These are phyloP conservation scores for Panellus pusillus DNA, from an alignment of 768 basidiomycete genomes.

Conservation along the genomic window DNA sequence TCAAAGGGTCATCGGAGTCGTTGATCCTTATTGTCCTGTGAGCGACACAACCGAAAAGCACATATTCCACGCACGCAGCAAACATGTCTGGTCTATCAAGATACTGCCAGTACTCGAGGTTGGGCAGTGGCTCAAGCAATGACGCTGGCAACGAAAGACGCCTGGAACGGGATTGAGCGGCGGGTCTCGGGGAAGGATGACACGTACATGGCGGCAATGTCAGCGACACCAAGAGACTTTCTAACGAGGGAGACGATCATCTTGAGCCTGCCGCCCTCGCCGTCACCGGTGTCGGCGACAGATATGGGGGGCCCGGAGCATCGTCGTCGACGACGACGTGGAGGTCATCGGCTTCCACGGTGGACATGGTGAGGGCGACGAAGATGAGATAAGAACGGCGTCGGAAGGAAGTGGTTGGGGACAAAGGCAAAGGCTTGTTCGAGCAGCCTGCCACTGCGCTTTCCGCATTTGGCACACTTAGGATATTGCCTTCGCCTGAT, in stretches of 20 bases:
- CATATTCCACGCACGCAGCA: conserved; percentile 65
- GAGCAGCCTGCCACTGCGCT: neutral
- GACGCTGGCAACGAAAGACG: conserved; percentile 92
- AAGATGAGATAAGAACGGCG: neutral
- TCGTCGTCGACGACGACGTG: conserved; percentile 43
- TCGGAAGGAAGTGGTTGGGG: conserved; percentile 1
- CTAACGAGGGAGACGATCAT: conserved; percentile 92
- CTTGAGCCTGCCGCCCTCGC: conserved; percentile 91
- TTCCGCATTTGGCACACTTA: too few species aligned
- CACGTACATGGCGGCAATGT: conserved; percentile 88
- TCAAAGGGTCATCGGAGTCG: conserved; percentile 88
- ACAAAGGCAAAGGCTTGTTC: neutral
- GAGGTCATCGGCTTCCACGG: conserved; percentile 3
- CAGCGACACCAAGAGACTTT: conserved; percentile 90
- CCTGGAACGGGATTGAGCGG: conserved; percentile 41
- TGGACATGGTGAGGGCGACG: conserved; percentile 3
- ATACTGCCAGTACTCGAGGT: conserved; percentile 96
- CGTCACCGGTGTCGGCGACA: conserved; percentile 70
- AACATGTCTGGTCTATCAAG: conserved; percentile 90
- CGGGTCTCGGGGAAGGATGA: neutral
- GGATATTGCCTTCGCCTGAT: too few species aligned
- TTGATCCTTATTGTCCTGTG: conserved; percentile 63
- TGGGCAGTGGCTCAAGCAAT: conserved; percentile 89
- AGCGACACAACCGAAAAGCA: conserved; percentile 4
- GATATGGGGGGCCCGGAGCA: conserved; percentile 56